phyloP scores from a whole-genome alignment of 371 early-diverging fungal genomes.

The Apophysomyces ossiformis region DNA sequence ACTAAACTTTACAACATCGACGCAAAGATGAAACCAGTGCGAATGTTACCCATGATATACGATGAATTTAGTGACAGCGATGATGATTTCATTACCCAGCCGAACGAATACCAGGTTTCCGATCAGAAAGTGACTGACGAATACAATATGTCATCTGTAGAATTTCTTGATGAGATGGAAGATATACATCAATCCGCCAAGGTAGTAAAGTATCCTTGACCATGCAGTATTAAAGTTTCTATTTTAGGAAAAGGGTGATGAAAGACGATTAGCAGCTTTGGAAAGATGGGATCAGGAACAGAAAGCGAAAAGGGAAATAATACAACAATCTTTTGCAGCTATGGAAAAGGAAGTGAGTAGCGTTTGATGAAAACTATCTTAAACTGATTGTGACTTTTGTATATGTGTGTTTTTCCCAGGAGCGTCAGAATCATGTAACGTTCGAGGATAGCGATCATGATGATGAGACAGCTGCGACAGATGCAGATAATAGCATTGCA shows the following conservation, averaged over 20 bases:
- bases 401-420: background rate
- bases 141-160: constrained; percentile 11
- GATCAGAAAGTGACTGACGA: background rate
- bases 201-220: background rate
- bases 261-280: constrained; percentile 40
- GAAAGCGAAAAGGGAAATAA: constrained; percentile 29
- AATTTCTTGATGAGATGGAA: constrained; percentile 11
- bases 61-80: constrained; percentile 35
- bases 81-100: constrained; percentile 27
- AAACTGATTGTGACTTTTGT: background rate
- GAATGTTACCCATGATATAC: constrained; percentile 49
- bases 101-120: background rate
- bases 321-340: constrained; percentile 25
- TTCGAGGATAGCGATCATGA: constrained; percentile 37
- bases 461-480: constrained; percentile 17
- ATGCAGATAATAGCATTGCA: constrained; percentile 22
- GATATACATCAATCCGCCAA: constrained; percentile 8
- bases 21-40: constrained; percentile 48
- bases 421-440: constrained; percentile 27
- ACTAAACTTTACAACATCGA: constrained; percentile 63
- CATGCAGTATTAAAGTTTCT: background rate
- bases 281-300: constrained; percentile 33
- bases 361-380: background rate
- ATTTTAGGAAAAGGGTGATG: constrained; percentile 23
- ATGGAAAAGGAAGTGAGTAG: background rate